These are phyloP conservation scores for Penicillium daleae DNA, from an alignment of 495 filamentous ascomycete species.

Conservation along the genomic window DNA sequence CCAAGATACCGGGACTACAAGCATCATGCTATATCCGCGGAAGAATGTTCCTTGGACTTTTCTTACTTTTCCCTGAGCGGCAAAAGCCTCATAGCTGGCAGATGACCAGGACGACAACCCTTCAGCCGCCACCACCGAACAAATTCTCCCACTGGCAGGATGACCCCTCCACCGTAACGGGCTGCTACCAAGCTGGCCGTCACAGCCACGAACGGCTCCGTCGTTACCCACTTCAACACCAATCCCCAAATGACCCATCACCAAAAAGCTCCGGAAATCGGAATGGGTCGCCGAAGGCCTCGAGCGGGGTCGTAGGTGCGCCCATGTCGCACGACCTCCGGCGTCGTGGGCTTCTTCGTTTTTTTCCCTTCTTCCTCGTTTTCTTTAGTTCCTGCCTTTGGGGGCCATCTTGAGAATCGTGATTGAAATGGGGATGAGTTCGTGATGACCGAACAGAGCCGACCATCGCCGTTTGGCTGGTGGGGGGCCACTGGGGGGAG, in stretches of 20 bases:
- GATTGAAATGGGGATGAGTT: neutral
- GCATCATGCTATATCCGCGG: neutral
- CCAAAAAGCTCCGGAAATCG: slow-evolving; percentile 7
- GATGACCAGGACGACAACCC: neutral
- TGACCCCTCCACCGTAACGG: neutral
- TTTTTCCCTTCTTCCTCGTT: neutral
- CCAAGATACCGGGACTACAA: neutral
- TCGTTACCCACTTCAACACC: neutral
- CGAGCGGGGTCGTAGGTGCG: slow-evolving; percentile 1
- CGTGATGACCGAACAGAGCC: neutral
- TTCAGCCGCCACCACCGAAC: neutral
- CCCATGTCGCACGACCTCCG: slow-evolving; percentile 3
- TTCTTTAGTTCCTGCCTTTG: neutral
- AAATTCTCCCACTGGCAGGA: neutral
- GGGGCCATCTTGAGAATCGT: neutral
- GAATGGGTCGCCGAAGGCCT: neutral
- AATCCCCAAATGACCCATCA: neutral
- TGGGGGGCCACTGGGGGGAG: neutral
- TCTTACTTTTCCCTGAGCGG: neutral
- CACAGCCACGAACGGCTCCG: neutral
- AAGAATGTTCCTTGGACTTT: neutral
- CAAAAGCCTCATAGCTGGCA: neutral
- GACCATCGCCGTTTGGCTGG: slow-evolving; percentile 1
- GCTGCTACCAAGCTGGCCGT: neutral
- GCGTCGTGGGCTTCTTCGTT: neutral